Evolutionary conservation across 768 basidiomycete genomes (phyloP), one percentile per base, ranked within the genome.

Genomic region (Russula olivacea): DNA sequence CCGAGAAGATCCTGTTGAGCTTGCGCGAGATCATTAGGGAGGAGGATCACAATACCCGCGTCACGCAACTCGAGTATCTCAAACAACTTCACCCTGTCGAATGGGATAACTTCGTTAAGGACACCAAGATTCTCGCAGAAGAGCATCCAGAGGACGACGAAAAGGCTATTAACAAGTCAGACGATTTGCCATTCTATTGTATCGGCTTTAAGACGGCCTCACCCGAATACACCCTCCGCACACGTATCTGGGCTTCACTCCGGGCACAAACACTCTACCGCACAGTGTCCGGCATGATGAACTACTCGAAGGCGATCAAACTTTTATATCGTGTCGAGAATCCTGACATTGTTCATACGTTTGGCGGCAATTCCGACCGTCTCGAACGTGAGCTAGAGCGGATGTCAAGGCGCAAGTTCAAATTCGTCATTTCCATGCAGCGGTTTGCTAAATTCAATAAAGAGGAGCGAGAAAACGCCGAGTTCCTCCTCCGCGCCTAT

Each of bases 91-190:
- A 98, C 73, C 96, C 97, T 21, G 82, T 98, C 61, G 97, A 99
- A 73, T 99, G 97, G 97, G 97, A 98, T 77, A 99, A 99, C 75
- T 99, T 99, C 71, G 97, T 99, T 69, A 94, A 95, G 79, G 97
- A 99, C 71, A 99, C 97, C 66, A 99, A 98, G 80, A 99, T 99
- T 67, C 79, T 98, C 43, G 93, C 93, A 0, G 97, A 98, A 67
- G 97, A 98, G 74, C 84, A 85, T 1, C 83, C 69, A 38, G 68
- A 70, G 32, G 65, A 68, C 25, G 78, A 89, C 73, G 94, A 98
- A 74, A 95, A 96, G 76, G 71, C 73, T 59, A 69, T 67, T 43
- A 76, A 73, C 71, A 93, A 91, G 71, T 80, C 82, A 2, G 93
- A 98, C 68, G 97, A 99, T 76, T 81, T 99, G 47, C 97, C 97